A percentile compares a stretch with the other conserved stretches of the same genome.
These are phyloP conservation scores for Chaetomiaceae sp. DNA, from an alignment of 2,329 filamentous ascomycete species.

Conservation along the genomic window DNA sequence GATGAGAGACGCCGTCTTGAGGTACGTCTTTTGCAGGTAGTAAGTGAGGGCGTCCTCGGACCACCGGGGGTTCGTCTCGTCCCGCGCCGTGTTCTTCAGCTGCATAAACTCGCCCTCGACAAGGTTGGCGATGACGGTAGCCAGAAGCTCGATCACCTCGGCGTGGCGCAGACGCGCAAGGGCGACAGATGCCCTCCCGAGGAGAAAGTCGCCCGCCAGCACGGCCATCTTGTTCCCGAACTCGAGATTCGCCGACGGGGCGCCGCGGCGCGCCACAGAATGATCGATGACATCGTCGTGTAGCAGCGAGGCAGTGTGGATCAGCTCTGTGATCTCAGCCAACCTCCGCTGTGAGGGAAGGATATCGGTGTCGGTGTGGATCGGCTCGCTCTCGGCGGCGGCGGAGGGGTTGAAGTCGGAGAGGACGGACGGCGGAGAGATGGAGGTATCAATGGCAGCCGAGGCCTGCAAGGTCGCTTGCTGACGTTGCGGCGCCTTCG, in stretches of 20 bases:
- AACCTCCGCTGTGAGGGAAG: slow-evolving; percentile 88
- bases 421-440: slow-evolving; percentile 56
- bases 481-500: slow-evolving; percentile 48
- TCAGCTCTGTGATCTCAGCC: slow-evolving; percentile 94
- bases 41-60: slow-evolving; percentile 86
- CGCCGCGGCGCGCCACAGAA: slow-evolving; percentile 75
- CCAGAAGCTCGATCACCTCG: slow-evolving; percentile 89
- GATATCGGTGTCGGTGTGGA: slow-evolving; percentile 57
- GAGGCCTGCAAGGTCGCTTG: slow-evolving; percentile 40
- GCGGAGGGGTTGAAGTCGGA: slow-evolving; percentile 76
- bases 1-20: slow-evolving; percentile 93
- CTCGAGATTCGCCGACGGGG: slow-evolving; percentile 83
- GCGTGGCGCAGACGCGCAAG: slow-evolving; percentile 85
- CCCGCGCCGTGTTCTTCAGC: slow-evolving; percentile 87
- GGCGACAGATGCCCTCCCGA: slow-evolving; percentile 89
- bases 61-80: slow-evolving; percentile 79
- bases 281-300: slow-evolving; percentile 99
- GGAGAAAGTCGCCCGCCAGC: slow-evolving; percentile 90
- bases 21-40: slow-evolving; percentile 96
- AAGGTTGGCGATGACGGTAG: slow-evolving; percentile 94
- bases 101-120: slow-evolving; percentile 99
- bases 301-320: slow-evolving; percentile 91
- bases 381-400: slow-evolving; percentile 39
- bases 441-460: slow-evolving; percentile 47
- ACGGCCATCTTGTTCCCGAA: slow-evolving; percentile 99